Percentiles rank a stretch among this genome's conserved stretches.
Evolutionary conservation across 2,329 filamentous ascomycete species (phyloP).

Genomic region (Penicillium occitanis): DNA sequence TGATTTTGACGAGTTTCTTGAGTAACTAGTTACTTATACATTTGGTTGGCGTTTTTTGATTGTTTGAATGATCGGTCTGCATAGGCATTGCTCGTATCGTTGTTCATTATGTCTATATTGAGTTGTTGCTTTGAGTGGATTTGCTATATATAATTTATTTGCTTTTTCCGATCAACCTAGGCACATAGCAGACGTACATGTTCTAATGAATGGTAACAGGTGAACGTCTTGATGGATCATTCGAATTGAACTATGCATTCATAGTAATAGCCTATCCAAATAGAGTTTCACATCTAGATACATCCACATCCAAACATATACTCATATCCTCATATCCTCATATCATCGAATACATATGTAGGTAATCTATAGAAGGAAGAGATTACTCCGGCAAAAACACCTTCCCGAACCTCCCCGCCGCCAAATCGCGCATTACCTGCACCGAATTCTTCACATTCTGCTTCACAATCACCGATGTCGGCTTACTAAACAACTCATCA

Average conservation of each 20-base stretch:
- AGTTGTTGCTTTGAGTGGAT: not conserved
- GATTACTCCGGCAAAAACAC: conserved; percentile 43
- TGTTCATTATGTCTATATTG: not conserved
- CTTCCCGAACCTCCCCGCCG: conserved; percentile 47
- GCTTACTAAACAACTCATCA: conserved; percentile 64
- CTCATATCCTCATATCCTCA: not conserved
- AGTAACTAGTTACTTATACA: not conserved
- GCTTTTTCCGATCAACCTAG: not conserved
- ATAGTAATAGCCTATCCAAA: not conserved
- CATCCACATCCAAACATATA: not conserved
- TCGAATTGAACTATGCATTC: not conserved
- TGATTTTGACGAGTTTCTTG: not conserved
- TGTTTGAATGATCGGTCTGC: not conserved
- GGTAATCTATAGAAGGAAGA: not conserved
- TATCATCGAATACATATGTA: too few relatives aligned
- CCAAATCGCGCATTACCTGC: conserved; percentile 48
- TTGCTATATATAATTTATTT: not conserved
- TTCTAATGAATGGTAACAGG: not conserved
- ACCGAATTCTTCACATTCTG: conserved; percentile 55
- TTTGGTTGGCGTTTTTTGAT: conserved; percentile 2
- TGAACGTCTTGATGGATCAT: not conserved
- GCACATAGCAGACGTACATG: too few relatives aligned
- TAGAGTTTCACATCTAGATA: not conserved
- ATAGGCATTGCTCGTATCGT: not conserved
- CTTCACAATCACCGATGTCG: conserved; percentile 61